Evolutionary conservation across 139 green algal species (phyloP).

Genomic region (Astrephomene gubernaculifera): DNA sequence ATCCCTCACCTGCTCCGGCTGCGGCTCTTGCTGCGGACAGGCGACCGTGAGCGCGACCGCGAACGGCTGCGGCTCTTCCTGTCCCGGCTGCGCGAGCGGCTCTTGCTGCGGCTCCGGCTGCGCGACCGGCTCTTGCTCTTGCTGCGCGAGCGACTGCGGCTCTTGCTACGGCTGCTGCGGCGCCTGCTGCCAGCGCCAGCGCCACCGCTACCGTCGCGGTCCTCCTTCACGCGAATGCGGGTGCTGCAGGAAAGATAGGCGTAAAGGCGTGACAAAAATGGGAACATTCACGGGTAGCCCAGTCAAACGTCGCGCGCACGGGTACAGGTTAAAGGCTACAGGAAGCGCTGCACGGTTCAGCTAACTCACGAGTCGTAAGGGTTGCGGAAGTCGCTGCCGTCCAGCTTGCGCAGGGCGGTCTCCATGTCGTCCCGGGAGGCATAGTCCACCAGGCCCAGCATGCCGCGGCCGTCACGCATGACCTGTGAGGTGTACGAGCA

Average conservation of each 20-base stretch:
- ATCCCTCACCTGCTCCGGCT: conserved; percentile 14
- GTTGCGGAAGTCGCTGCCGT: conserved; percentile 89
- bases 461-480: conserved; percentile 64
- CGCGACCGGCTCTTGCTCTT: conserved; percentile 37
- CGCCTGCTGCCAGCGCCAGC: not conserved
- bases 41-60: conserved; percentile 14
- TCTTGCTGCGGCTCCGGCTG: conserved; percentile 28
- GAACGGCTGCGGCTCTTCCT: conserved; percentile 30
- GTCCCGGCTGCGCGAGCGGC: not conserved
- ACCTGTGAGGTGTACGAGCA: too few relatives aligned
- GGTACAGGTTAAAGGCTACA: too few relatives aligned
- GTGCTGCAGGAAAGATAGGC: not conserved
- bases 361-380: conserved; percentile 80
- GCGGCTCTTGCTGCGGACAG: conserved; percentile 25
- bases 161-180: conserved; percentile 29
- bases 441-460: conserved; percentile 79
- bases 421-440: conserved; percentile 70
- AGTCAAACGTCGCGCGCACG: too few relatives aligned
- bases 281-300: too few relatives aligned
- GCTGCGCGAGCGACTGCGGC: conserved; percentile 37
- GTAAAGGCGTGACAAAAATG: not conserved
- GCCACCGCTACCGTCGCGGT: conserved; percentile 9
- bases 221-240: conserved; percentile 58
- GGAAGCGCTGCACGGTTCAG: not conserved
- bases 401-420: conserved; percentile 73